phyloP scores from a whole-genome alignment of 163 green algal species.

The Coccomyxa subellipsoidea region DNA sequence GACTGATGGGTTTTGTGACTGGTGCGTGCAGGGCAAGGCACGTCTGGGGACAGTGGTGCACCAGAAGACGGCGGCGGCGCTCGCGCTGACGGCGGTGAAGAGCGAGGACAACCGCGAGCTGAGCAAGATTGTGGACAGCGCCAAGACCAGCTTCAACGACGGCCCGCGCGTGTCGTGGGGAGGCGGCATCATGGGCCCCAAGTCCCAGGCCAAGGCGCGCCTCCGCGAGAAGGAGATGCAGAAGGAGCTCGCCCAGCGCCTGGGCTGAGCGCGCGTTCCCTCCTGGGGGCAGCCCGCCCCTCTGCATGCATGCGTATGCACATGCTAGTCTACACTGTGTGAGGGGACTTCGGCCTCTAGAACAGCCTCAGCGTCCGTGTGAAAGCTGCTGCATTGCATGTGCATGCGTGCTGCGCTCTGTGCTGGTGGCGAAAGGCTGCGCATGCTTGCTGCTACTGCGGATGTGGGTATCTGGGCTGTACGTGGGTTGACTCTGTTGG shows the following conservation, averaged over 20 bases:
- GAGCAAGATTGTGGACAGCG: slow-evolving; percentile 90
- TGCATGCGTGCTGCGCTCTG: too few species aligned
- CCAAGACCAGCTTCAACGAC: slow-evolving; percentile 73
- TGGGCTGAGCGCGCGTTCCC: background rate
- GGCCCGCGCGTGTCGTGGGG: slow-evolving; percentile 85
- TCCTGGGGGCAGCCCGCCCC: too few species aligned
- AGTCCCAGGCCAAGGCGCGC: slow-evolving; percentile 68
- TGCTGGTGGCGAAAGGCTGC: too few species aligned
- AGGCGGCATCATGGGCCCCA: slow-evolving; percentile 97
- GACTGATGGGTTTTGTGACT: background rate
- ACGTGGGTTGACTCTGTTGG: background rate
- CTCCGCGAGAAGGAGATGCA: slow-evolving; percentile 7
- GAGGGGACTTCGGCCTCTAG: too few species aligned
- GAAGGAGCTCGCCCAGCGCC: slow-evolving; percentile 4
- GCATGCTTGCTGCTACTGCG: too few species aligned
- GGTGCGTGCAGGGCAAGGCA: slow-evolving; percentile 79
- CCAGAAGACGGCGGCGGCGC: slow-evolving; percentile 96
- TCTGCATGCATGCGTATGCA: too few species aligned
- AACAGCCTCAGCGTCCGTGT: too few species aligned
- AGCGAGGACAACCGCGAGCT: slow-evolving; percentile 98
- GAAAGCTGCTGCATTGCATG: too few species aligned
- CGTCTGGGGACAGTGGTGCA: slow-evolving; percentile 95
- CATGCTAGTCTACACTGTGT: too few species aligned
- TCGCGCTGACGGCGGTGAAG: slow-evolving; percentile 93
- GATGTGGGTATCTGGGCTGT: too few species aligned